These are phyloP conservation scores for Torulaspora quercuum DNA, from an alignment of 805 yeast genomes.

Conservation along the genomic window DNA sequence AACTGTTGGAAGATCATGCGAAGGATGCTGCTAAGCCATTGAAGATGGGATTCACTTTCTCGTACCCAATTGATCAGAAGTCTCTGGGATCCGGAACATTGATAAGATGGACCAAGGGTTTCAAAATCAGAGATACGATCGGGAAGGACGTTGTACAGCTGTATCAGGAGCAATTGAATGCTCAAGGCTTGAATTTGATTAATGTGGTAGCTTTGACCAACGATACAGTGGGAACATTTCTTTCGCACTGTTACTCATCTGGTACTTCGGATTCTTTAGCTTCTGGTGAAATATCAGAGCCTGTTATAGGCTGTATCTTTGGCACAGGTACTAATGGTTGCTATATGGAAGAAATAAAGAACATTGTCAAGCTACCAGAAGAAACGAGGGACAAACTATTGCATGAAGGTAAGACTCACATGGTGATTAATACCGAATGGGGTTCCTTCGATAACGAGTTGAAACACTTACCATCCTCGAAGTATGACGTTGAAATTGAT, in stretches of 20 bases:
- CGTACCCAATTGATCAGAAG: constrained; percentile 88
- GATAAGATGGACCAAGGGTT: constrained; percentile 96
- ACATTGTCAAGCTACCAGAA: constrained; percentile 70
- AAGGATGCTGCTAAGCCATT: constrained; percentile 37
- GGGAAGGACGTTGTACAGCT: constrained; percentile 76
- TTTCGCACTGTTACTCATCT: constrained; percentile 81
- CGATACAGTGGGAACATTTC: constrained; percentile 92
- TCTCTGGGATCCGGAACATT: constrained; percentile 75
- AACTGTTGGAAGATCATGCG: constrained; percentile 35
- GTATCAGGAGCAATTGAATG: constrained; percentile 67
- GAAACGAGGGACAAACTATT: constrained; percentile 38
- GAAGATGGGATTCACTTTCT: constrained; percentile 88
- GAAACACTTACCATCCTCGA: constrained; percentile 68
- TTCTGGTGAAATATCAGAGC: constrained; percentile 59
- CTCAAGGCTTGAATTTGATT: constrained; percentile 54
- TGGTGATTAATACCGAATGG: constrained; percentile 97
- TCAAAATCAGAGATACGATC: constrained; percentile 77
- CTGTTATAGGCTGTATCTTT: constrained; percentile 84
- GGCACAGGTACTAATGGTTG: constrained; percentile 99
- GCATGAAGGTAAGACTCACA: constrained; percentile 51
- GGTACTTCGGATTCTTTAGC: constrained; percentile 43
- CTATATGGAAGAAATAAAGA: constrained; percentile 71
- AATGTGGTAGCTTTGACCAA: constrained; percentile 84
- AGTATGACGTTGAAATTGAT: constrained; percentile 72
- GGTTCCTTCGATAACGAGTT: constrained; percentile 92